Base-by-base conservation (phyloP, 129 eudicot genomes). In the Chrysanthemum lavandulifolium region DNA sequence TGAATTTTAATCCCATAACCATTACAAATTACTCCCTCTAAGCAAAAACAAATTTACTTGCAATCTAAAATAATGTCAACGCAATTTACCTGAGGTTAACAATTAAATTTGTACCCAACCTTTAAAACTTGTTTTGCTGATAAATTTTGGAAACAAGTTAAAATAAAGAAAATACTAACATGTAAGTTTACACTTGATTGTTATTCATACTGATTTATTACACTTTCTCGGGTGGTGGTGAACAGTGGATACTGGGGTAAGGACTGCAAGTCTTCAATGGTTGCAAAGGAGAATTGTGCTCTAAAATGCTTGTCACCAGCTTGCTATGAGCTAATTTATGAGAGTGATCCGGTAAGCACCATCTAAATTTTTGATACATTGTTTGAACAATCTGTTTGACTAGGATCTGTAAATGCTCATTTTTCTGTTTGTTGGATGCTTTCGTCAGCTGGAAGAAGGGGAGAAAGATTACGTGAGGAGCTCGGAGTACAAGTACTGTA, bases 231-330 rank as follows among this genome's bases (percentile, higher is more conserved):
- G 65, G 14, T 25, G 67, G 66, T 6, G 60, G 12, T 76, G 73
- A 13, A 72, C 57, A 90, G 98, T 84, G 98, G 98, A 70, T 73
- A 84, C 13, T 93, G 98, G 98, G 98, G 98, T 59, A n/a, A 64
- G 61, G 85, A 84, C 19, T 93, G 98, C 92, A 84, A 81, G 82
- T 68, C 89, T 57, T 87, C 98, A 6, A 76, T 73, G 78, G 85
- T 90, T 71, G 92, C 88, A 10, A 90, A 86, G 78, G 98, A 93
- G 84, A 93, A 93, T 74, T 93, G 98, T 65, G 96, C 96, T 13
- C 78, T 93, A 75, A 62, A 71, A 75, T 93, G 98, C 76, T 75
- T 90, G 63, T 93, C 98, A 4, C 98, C 97, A 4, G 48, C 81
- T 65, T 93, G 98, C 76, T 93, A 84, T 81, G 97, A 86, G 85